Evolutionary conservation across 2,329 filamentous ascomycete genomes (phyloP).

Genomic region (Cladosporium sp.): DNA sequence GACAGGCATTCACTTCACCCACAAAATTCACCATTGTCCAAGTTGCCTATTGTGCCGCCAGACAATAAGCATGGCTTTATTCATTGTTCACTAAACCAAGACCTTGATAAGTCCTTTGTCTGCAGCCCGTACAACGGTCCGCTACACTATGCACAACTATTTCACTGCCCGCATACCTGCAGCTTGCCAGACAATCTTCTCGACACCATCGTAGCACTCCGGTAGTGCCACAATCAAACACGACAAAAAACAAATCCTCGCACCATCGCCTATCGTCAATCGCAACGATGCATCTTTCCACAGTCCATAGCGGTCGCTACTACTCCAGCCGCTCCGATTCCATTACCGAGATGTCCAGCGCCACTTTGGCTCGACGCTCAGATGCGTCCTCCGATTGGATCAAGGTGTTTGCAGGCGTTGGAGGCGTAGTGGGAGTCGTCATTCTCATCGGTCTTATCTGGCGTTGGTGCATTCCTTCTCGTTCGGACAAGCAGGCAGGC

Average conservation of each 20-base stretch:
- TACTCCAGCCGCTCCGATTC: neutral
- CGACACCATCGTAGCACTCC: neutral
- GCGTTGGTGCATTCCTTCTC: too few species aligned
- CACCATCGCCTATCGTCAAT: neutral
- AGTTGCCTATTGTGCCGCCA: neutral
- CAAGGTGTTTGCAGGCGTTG: too few species aligned
- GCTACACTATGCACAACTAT: neutral
- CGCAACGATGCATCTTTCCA: constrained; percentile 8
- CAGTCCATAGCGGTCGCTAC: constrained; percentile 8
- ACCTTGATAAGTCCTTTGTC: neutral
- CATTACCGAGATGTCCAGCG: neutral
- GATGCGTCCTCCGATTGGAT: neutral
- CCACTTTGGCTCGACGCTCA: neutral
- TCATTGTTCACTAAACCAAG: neutral
- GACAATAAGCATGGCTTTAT: neutral
- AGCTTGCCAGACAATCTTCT: too few species aligned
- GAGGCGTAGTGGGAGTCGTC: too few species aligned
- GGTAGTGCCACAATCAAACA: neutral
- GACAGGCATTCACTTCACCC: too few species aligned
- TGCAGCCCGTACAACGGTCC: neutral
- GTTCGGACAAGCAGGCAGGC: too few species aligned
- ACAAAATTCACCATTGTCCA: neutral
- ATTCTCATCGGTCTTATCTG: too few species aligned
- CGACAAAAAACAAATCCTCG: neutral
- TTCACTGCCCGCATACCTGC: neutral